Conservation (phyloP, 768 basidiomycete species). For the Sistotremastrum suecicum region DNA sequence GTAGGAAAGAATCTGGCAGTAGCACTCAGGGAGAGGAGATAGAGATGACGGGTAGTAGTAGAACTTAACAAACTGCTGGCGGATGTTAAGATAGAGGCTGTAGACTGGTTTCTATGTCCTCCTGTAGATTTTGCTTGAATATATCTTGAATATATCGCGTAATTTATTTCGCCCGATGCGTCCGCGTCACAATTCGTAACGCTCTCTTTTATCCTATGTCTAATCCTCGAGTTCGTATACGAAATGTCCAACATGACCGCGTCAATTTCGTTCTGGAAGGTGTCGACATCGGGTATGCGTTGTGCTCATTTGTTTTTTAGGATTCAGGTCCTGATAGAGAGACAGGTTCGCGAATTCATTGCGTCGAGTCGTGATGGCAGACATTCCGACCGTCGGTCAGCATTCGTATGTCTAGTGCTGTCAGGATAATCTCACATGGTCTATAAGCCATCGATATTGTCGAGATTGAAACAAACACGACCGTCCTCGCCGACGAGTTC, state of each 20-base stretch:
- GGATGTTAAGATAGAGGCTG: no score
- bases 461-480: constrained; percentile 80
- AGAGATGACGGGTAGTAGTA: no score
- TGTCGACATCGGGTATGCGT: constrained; percentile 83
- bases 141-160: no score
- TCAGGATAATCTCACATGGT: not conserved
- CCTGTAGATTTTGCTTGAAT: no score
- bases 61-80: no score
- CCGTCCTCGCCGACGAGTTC: constrained; percentile 93
- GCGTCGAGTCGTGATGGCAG: constrained; percentile 88
- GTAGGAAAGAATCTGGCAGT: no score
- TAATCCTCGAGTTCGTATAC: constrained; percentile 45
- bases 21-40: no score
- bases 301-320: constrained; percentile 1
- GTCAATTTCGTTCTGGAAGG: constrained; percentile 91
- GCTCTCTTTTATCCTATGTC: no score
- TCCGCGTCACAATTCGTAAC: no score
- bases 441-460: constrained; percentile 88
- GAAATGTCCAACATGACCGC: constrained; percentile 69
- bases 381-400: constrained; percentile 90
- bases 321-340: constrained; percentile 5
- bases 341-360: constrained; percentile 86
- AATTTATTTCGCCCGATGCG: no score
- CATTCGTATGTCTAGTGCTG: constrained; percentile 5
- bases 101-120: no score